Conservation (phyloP, 495 filamentous ascomycete species). For the Trichoderma parareesei region DNA sequence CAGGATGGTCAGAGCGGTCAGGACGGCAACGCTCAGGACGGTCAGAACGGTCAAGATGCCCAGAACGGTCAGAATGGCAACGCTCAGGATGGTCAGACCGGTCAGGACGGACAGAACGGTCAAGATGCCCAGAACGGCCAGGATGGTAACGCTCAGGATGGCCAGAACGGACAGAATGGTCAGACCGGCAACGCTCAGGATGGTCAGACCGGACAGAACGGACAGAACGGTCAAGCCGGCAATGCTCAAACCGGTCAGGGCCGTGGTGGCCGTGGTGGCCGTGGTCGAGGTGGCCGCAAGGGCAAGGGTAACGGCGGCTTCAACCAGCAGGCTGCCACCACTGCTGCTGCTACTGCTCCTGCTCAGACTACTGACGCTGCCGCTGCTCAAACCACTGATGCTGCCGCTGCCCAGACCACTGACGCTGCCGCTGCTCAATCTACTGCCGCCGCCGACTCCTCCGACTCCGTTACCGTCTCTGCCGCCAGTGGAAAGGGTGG, state of each 20-base stretch:
- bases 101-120: slow-evolving; percentile 4
- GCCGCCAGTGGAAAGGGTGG: slow-evolving; percentile 11
- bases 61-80: slow-evolving; percentile 14
- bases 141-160: slow-evolving; percentile 18
- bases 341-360: background rate
- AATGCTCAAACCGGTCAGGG: slow-evolving; percentile 11
- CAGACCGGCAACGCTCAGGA: slow-evolving; percentile 11
- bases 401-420: background rate
- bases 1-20: slow-evolving; percentile 17
- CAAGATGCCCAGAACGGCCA: slow-evolving; percentile 5
- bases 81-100: slow-evolving; percentile 7
- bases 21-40: slow-evolving; percentile 18
- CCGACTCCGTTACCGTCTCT: slow-evolving; percentile 20
- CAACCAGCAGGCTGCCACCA: slow-evolving; percentile 4
- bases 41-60: slow-evolving; percentile 19
- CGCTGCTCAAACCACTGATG: too few species aligned
- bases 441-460: slow-evolving; percentile 25
- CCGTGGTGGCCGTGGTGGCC: background rate
- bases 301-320: too few species aligned
- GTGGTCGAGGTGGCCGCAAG: too few species aligned
- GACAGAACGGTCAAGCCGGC: slow-evolving; percentile 10
- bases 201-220: slow-evolving; percentile 1
- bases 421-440: slow-evolving; percentile 27
- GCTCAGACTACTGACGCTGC: too few species aligned
- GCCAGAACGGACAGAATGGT: slow-evolving; percentile 18